Base-by-base conservation (phyloP, 441 rosid genomes). In the Daphne laureola region DNA sequence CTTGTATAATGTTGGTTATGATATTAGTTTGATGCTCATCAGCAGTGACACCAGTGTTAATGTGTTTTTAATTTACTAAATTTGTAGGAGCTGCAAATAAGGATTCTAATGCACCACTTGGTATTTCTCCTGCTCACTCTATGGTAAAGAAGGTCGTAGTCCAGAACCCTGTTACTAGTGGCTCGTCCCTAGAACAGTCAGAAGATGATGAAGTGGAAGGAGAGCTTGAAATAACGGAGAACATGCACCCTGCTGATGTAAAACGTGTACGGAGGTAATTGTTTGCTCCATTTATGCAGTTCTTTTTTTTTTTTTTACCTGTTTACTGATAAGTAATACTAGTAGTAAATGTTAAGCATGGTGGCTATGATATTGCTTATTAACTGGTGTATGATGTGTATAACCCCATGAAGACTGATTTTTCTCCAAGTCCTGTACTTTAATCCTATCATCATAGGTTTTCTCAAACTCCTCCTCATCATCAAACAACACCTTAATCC, bases 261-360 rank as follows among this genome's bases (percentile, higher is more conserved):
- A 83, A 83, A 58, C 83, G 85, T 5, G 82, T 84, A 25, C 68
- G 78, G 68, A 84, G 91, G 91, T 80, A 73, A 56, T 38, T 9
- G n/a, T 47, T 17, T 55, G 31, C 26, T 13, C 16, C 18, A 9
- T 38, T 63, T 31, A 31, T 31, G 38, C 4, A 31, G 38, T 31
- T 31, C 8, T 31, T 31, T 6, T 31, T 7, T 31, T 4, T 4
- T 31, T 7, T 31, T 4, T 4, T 31, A 31, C 38, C 38, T 0
- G 0, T 51, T 14, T 31, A 7, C 38, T 31, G 38, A 31, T 31
- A 8, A 31, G 11, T 9, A 23, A 51, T 69, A n/a, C n/a, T n/a
- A n/a, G n/a, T n/a, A 44, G 50, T 45, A 13, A 23, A 41, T 45
- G 13, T 25, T 50, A 31, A 27, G 6, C 14, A 15, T 31, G 38